These are phyloP conservation scores for Botrytis aclada DNA, from an alignment of 2,329 filamentous ascomycete genomes.

Conservation along the genomic window DNA sequence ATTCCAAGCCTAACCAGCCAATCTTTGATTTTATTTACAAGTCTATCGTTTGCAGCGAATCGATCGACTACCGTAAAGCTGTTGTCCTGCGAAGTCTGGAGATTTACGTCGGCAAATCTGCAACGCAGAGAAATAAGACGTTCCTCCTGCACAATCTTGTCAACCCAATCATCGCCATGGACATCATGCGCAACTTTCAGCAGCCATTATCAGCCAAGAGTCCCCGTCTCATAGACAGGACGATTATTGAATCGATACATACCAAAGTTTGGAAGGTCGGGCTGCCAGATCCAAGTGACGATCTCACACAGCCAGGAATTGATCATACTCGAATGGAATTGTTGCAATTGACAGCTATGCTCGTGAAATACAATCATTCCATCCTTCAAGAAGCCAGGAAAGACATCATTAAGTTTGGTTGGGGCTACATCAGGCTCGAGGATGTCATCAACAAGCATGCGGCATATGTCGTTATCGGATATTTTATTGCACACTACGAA, in stretches of 20 bases:
- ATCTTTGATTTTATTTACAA: constrained; percentile 82
- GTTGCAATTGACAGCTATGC: constrained; percentile 87
- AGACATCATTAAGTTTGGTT: constrained; percentile 98
- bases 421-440: constrained; percentile 97
- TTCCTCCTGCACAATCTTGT: constrained; percentile 90
- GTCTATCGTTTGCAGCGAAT: constrained; percentile 78
- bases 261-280: constrained; percentile 93
- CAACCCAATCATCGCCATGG: constrained; percentile 95
- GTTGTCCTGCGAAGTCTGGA: constrained; percentile 84
- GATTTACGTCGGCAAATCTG: constrained; percentile 73
- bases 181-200: constrained; percentile 74
- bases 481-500: constrained; percentile 96
- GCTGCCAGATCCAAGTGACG: constrained; percentile 76
- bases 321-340: constrained; percentile 96
- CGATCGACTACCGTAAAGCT: constrained; percentile 79
- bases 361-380: constrained; percentile 90
- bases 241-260: constrained; percentile 85
- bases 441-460: constrained; percentile 99
- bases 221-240: constrained; percentile 77
- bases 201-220: constrained; percentile 53
- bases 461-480: constrained; percentile 93
- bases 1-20: constrained; percentile 72
- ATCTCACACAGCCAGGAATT: constrained; percentile 78
- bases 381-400: constrained; percentile 90
- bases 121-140: constrained; percentile 85